Conservation (phyloP, 805 yeast genomes). For the Kodamaea hsintzibuensis region DNA sequence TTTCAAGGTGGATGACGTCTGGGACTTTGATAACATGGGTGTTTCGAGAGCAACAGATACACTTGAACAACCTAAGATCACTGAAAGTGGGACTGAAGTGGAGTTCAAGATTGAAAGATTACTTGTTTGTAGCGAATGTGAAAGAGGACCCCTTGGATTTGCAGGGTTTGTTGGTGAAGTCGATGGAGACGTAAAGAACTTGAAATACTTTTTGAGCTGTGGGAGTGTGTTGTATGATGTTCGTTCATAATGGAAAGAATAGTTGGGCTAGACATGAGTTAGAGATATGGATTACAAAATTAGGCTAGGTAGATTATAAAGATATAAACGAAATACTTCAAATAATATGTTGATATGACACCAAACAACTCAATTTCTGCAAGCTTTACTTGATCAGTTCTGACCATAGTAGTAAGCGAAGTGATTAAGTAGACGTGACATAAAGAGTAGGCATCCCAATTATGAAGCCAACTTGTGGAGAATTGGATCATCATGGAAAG, state of each 20-base stretch:
- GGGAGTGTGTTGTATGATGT: conserved; percentile 46
- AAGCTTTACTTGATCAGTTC: too few relatives aligned
- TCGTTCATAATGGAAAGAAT: neutral
- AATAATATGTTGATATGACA: too few relatives aligned
- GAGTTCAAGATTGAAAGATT: conserved; percentile 48
- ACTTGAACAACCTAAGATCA: conserved; percentile 22
- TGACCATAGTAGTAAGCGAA: too few relatives aligned
- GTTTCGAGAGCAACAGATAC: conserved; percentile 52
- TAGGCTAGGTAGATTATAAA: neutral
- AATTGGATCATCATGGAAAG: too few relatives aligned
- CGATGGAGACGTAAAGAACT: conserved; percentile 35
- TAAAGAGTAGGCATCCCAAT: too few relatives aligned
- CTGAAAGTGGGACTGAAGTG: conserved; percentile 12
- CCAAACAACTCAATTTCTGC: too few relatives aligned
- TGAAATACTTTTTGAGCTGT: conserved; percentile 46
- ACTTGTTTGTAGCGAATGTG: conserved; percentile 74
- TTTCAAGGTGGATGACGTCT: conserved; percentile 54
- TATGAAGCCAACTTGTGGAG: too few relatives aligned
- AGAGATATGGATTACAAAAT: neutral
- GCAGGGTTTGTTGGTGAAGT: conserved; percentile 44
- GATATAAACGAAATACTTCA: neutral
- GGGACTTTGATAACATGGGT: conserved; percentile 82
- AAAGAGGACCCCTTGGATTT: conserved; percentile 74
- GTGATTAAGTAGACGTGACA: too few relatives aligned
- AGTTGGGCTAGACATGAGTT: too few relatives aligned